A percentile compares a stretch with the other conserved stretches of the same genome.
Conservation (phyloP, 2,329 filamentous ascomycete species). For the Ascochyta pisi region DNA sequence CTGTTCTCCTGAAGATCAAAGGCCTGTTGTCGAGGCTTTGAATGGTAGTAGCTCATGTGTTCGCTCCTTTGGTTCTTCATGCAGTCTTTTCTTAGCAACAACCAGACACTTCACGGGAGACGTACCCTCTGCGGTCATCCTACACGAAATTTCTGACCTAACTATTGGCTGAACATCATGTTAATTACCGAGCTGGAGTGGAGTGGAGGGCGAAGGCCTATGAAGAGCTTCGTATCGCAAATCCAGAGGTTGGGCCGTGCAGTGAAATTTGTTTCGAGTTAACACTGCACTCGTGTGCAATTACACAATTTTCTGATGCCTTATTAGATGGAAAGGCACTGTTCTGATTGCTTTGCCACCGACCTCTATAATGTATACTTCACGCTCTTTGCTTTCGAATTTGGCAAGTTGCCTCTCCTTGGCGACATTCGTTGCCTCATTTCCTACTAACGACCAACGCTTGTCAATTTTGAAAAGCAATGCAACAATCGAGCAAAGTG, state of each 20-base stretch:
- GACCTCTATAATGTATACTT: slow-evolving; percentile 14
- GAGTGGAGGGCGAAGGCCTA: no score
- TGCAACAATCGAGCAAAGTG: slow-evolving; percentile 18
- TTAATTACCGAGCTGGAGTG: no score
- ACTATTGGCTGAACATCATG: no score
- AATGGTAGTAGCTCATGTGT: no score
- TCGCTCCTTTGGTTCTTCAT: no score
- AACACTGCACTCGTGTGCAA: not conserved
- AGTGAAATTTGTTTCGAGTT: not conserved
- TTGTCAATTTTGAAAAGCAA: slow-evolving; percentile 14
- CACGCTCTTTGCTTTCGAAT: slow-evolving; percentile 5
- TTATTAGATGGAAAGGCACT: slow-evolving; percentile 3
- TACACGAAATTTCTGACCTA: no score
- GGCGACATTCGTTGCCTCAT: slow-evolving; percentile 12
- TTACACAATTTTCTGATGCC: not conserved
- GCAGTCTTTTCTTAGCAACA: no score
- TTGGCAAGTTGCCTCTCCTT: slow-evolving; percentile 7
- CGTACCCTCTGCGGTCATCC: no score
- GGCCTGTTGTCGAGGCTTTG: no score
- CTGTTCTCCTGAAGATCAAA: no score
- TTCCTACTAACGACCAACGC: slow-evolving; percentile 8
- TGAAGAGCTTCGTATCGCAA: slow-evolving; percentile 4
- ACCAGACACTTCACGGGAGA: no score
- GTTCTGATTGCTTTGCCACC: not conserved
- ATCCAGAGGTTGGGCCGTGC: not conserved